phyloP scores from a whole-genome alignment of 495 filamentous ascomycete species.

The Aspergillus incahuasiensis region DNA sequence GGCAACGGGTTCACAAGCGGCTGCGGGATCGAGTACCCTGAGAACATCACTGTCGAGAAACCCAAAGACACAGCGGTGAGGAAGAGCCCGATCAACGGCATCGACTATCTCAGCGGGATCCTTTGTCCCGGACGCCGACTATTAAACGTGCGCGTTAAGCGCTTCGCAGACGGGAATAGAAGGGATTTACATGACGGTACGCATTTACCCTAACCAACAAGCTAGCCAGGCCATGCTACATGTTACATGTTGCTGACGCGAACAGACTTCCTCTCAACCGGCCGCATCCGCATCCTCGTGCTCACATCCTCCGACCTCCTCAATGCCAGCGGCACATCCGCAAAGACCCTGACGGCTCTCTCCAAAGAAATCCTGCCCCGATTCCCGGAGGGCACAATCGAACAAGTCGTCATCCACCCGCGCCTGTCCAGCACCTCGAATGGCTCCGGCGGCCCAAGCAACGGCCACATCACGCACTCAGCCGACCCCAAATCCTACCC shows the following conservation, averaged over 20 bases:
- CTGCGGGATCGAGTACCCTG: constrained; percentile 43
- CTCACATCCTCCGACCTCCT: constrained; percentile 37
- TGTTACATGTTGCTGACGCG: neutral
- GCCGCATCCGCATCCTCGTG: constrained; percentile 44
- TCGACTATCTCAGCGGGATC: constrained; percentile 43
- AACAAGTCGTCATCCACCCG: constrained; percentile 59
- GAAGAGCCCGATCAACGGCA: constrained; percentile 30
- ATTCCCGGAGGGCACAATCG: constrained; percentile 45
- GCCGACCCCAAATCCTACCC: neutral
- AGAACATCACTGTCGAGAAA: constrained; percentile 35
- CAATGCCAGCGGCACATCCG: constrained; percentile 23
- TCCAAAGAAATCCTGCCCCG: constrained; percentile 37
- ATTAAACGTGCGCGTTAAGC: constrained; percentile 32
- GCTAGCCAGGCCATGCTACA: too few species aligned
- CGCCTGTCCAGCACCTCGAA: constrained; percentile 21
- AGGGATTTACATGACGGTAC: constrained; percentile 48
- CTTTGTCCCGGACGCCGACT: constrained; percentile 30
- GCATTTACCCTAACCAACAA: neutral
- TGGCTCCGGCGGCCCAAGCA: neutral
- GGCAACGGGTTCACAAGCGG: constrained; percentile 47
- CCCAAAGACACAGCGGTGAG: neutral
- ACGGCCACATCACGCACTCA: neutral
- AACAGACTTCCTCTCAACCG: constrained; percentile 38
- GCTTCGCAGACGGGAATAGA: constrained; percentile 43
- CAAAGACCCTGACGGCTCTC: constrained; percentile 30